These are phyloP conservation scores for Calvatia gigantea DNA, from an alignment of 768 basidiomycete genomes.

Conservation along the genomic window DNA sequence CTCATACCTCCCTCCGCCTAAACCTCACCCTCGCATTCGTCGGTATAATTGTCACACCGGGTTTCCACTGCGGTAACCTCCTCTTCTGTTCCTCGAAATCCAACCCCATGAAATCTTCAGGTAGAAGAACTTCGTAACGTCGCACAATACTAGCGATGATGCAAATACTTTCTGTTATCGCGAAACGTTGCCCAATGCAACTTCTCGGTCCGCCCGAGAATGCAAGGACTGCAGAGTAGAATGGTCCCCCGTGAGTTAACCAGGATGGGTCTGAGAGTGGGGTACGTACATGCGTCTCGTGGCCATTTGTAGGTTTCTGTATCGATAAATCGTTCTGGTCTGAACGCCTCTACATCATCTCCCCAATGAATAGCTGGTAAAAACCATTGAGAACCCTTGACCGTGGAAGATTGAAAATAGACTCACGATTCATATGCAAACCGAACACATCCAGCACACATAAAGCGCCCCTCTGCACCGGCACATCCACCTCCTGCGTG, in stretches of 20 bases:
- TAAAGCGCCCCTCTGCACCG: slow-evolving; percentile 34
- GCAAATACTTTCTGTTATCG: slow-evolving; percentile 36
- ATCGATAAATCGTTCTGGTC: slow-evolving; percentile 48
- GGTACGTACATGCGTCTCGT: slow-evolving; percentile 41
- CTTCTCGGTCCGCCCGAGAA: slow-evolving; percentile 43
- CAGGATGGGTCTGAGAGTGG: not conserved
- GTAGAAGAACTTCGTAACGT: slow-evolving; percentile 37
- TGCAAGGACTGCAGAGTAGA: slow-evolving; percentile 27
- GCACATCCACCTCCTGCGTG: slow-evolving; percentile 27
- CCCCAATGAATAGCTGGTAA: slow-evolving; percentile 47
- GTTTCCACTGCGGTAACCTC: slow-evolving; percentile 32
- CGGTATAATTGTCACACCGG: slow-evolving; percentile 33
- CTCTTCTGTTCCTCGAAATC: slow-evolving; percentile 30
- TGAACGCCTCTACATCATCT: slow-evolving; percentile 39
- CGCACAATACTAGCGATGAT: slow-evolving; percentile 41
- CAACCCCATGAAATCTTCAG: slow-evolving; percentile 27
- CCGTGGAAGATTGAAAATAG: not conserved
- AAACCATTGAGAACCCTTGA: not conserved
- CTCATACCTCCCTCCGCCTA: slow-evolving; percentile 6
- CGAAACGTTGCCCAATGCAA: slow-evolving; percentile 50
- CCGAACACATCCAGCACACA: slow-evolving; percentile 39
- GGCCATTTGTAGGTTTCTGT: slow-evolving; percentile 48
- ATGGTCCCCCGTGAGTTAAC: not conserved
- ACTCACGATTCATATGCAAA: slow-evolving; percentile 43
- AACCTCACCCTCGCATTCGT: slow-evolving; percentile 22